Evolutionary conservation across 2,329 filamentous ascomycete genomes (phyloP), one percentile per base, ranked within the genome.

Genomic region (Calonectria hawksworthii): DNA sequence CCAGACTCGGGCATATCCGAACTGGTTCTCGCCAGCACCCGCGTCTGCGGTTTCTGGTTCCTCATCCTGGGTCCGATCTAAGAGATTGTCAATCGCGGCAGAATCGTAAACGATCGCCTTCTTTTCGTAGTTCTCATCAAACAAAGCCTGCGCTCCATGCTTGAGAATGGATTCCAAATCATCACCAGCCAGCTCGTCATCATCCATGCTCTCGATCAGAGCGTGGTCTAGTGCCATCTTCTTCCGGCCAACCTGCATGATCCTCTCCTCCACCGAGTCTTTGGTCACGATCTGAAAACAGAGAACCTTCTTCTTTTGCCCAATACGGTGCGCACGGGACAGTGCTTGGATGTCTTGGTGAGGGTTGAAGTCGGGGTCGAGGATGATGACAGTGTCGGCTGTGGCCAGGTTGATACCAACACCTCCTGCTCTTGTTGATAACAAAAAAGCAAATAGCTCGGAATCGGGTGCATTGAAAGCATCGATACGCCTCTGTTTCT

Each of bases 391-490:
- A 0, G 97, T 99, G 82, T 99, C 97, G 3, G 97, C 97, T 10
- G 96, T 98, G 0, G 97, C 97, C 70, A 99, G 89, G 82, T 99
- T 99, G 87, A 99, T 99, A 21, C 97, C 98, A 0, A 99, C 96
- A 81, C 98, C 97, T 69, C 97, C 97, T 23, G 98, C 96, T 76
- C 97, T 93, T 4, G 98, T 99, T 0, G 96, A 99, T 0, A 99
- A 89, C 23, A 99, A 86, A 85, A 99, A 99, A 0, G 94, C 96
- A 83, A 99, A 99, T 0, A 98, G 87, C 0, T 91, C 87, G 0
- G 96, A 99, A 69, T 94, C 90, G 0, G 95, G 94, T 0, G 93
- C 95, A 82, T 99, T 99, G 88, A 95, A 99, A 10, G 93, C 93
- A 83, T 99, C 97, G 68, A 99, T 99, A 11, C 95, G 92, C 83